Conservation (phyloP, 169 alveolate species). For the Theileria orientalis region DNA sequence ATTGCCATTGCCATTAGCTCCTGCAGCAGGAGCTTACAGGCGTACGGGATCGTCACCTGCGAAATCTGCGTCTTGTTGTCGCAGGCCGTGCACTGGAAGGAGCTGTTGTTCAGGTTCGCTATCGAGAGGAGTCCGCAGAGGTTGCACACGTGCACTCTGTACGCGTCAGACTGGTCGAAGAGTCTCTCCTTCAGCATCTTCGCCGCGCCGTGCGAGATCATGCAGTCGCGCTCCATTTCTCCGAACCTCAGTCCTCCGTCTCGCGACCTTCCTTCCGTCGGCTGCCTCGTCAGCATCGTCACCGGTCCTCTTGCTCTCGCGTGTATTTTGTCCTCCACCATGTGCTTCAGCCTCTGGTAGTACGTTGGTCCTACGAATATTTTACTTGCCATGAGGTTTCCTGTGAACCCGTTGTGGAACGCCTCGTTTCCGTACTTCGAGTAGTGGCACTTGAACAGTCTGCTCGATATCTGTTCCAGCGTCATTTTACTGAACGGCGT, state of each 20-base stretch:
- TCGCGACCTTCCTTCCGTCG: constrained; percentile 99
- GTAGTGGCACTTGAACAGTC: constrained; percentile 94
- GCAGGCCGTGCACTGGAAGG: constrained; percentile 90
- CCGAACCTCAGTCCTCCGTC: constrained; percentile 99
- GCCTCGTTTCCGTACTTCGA: constrained; percentile 98
- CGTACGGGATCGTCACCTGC: constrained; percentile 96
- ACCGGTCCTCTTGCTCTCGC: constrained; percentile 99
- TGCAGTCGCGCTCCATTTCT: constrained; percentile 99
- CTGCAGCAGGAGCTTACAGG: constrained; percentile 95
- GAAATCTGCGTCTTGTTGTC: constrained; percentile 87
- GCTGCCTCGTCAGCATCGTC: constrained; percentile 98
- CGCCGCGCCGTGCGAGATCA: constrained; percentile 99
- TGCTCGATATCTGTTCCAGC: constrained; percentile 95
- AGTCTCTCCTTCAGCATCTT: constrained; percentile 98
- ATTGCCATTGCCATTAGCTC: constrained; percentile 98
- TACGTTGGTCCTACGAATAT: constrained; percentile 99
- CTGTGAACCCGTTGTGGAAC: constrained; percentile 97
- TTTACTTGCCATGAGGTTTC: constrained; percentile 82
- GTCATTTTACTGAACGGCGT: constrained; percentile 98
- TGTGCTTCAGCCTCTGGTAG: constrained; percentile 98
- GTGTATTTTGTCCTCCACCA: constrained; percentile 99
- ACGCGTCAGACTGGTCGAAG: constrained; percentile 97
- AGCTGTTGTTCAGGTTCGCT: constrained; percentile 90
- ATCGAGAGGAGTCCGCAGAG: constrained; percentile 93
- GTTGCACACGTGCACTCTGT: constrained; percentile 98